Percentiles rank a stretch among this genome's conserved stretches.
Evolutionary conservation across 2,329 filamentous ascomycete species (phyloP).

Genomic region (Pseudogymnoascus sp.): DNA sequence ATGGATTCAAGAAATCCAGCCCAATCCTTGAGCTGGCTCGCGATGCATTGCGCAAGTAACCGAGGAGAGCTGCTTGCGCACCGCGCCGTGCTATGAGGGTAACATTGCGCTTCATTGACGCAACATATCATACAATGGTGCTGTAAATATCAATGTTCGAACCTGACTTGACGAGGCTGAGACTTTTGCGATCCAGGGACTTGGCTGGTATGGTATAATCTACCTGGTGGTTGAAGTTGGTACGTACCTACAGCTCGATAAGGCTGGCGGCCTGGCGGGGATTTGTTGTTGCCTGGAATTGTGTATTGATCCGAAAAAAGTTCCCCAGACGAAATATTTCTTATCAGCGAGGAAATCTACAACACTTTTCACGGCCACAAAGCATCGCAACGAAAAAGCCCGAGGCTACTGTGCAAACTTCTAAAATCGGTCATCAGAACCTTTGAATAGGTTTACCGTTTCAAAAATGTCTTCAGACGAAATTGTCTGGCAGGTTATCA

Average conservation of each 20-base stretch:
- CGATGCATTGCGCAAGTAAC: neutral
- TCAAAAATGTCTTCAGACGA: conserved; percentile 77
- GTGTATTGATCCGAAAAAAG: conserved; percentile 5
- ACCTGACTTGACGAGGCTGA: neutral
- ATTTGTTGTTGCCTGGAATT: neutral
- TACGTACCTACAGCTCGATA: conserved; percentile 1
- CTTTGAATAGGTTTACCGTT: neutral
- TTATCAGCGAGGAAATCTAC: conserved; percentile 7
- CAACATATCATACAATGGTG: neutral
- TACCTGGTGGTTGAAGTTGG: neutral
- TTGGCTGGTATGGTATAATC: neutral
- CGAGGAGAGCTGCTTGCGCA: neutral
- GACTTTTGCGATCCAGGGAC: neutral
- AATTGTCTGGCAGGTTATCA: conserved; percentile 95
- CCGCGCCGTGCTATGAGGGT: neutral
- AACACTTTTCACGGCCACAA: neutral
- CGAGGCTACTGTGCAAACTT: neutral
- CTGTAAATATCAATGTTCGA: neutral
- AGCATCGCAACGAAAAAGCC: neutral
- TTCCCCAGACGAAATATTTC: conserved; percentile 8
- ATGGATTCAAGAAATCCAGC: neutral
- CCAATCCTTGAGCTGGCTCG: neutral
- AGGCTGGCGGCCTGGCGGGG: conserved; percentile 3
- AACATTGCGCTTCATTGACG: conserved; percentile 4
- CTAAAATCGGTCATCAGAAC: neutral